These are phyloP conservation scores for Bassia scoparia DNA, from an alignment of 148 eudicot species.

Conservation along the genomic window DNA sequence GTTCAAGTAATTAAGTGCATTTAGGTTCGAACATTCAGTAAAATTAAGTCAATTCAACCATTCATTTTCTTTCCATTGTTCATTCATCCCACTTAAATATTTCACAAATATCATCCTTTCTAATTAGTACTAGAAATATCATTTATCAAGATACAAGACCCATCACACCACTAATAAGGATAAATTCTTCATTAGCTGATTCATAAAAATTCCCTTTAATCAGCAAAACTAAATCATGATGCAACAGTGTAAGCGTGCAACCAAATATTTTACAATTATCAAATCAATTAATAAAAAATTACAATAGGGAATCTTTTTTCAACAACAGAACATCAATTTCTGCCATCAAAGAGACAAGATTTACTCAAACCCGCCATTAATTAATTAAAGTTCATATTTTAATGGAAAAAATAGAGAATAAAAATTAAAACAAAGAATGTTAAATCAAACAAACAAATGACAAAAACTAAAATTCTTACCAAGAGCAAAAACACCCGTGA, in stretches of 20 bases:
- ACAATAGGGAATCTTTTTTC: neutral
- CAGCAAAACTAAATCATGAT: neutral
- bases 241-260: neutral
- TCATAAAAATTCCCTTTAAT: neutral
- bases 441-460: neutral
- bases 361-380: neutral
- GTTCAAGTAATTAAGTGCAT: neutral
- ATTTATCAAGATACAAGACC: too few species aligned
- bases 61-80: neutral
- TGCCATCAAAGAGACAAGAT: neutral
- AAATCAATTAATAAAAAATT: neutral
- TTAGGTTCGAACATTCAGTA: neutral
- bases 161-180: too few species aligned
- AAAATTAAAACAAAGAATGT: neutral
- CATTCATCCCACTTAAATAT: neutral
- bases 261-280: neutral
- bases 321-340: neutral
- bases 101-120: neutral
- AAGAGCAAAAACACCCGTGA: conserved; percentile 55
- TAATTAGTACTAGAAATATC: too few species aligned
- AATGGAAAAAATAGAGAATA: neutral
- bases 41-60: too few species aligned
- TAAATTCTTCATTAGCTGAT: neutral
- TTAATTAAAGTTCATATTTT: neutral
- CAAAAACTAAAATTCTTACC: conserved; percentile 26